These are phyloP conservation scores for Eucalyptus cloeziana DNA, from an alignment of 345 rosid species.

Conservation along the genomic window DNA sequence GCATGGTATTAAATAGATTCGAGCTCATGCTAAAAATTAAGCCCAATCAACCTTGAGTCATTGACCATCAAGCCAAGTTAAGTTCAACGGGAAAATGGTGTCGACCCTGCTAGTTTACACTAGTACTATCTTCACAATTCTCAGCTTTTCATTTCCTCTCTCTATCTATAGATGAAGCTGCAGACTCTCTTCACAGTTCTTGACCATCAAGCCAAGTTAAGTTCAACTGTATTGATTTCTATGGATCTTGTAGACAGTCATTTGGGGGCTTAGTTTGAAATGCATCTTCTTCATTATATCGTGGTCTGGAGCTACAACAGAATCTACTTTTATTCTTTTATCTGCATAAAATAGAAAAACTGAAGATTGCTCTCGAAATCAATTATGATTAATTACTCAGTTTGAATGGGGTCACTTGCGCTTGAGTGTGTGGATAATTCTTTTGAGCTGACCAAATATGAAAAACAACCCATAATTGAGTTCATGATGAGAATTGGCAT, in stretches of 20 bases:
- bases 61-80: not conserved
- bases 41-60: not conserved
- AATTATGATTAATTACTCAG: not conserved
- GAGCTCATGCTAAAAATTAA: not conserved
- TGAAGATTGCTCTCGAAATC: not conserved
- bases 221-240: not conserved
- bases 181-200: not conserved
- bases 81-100: not conserved
- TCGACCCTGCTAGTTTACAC: not conserved
- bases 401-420: not conserved
- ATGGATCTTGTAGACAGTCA: not conserved
- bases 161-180: not conserved
- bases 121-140: not conserved
- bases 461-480: not conserved
- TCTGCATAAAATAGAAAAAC: not conserved
- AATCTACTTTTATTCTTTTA: not conserved
- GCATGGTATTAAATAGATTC: not conserved
- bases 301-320: not conserved
- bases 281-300: not conserved
- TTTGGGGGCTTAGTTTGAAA: not conserved
- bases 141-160: not conserved
- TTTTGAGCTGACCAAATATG: not conserved
- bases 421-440: not conserved
- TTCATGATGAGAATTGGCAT: not conserved
- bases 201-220: not conserved